Evolutionary conservation across 1,284 basidiomycete genomes (phyloP).

Genomic region (Cryptococcus sp.): DNA sequence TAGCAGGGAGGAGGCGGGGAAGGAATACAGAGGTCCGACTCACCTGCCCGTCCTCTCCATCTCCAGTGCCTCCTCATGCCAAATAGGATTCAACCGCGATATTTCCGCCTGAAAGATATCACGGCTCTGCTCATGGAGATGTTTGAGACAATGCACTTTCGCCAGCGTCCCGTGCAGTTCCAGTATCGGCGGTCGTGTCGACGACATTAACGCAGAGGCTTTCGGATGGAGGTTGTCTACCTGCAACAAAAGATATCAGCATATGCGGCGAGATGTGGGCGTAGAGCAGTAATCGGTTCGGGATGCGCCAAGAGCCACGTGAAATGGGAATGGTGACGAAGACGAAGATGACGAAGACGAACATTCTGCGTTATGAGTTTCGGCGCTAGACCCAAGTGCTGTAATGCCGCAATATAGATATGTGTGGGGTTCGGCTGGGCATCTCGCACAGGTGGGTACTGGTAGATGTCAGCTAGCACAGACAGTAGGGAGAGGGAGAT

Average conservation of each 20-base stretch:
- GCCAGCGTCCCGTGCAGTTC: conserved; percentile 89
- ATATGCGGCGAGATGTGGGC: neutral
- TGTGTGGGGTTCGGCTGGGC: conserved; percentile 84
- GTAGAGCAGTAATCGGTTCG: neutral
- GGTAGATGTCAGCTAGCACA: neutral
- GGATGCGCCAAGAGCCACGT: neutral
- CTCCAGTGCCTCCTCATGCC: conserved; percentile 70
- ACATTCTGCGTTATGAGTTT: conserved; percentile 82
- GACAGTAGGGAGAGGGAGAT: neutral
- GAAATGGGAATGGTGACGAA: neutral
- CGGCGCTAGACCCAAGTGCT: conserved; percentile 65
- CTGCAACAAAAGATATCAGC: conserved; percentile 19
- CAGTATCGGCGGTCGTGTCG: conserved; percentile 60
- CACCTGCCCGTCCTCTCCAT: conserved; percentile 63
- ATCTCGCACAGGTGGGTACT: conserved; percentile 74
- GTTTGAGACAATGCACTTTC: conserved; percentile 70
- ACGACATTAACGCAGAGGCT: conserved; percentile 56
- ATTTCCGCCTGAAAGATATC: conserved; percentile 73
- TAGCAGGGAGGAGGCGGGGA: neutral
- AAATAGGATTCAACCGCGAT: conserved; percentile 71
- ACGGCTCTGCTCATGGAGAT: conserved; percentile 68
- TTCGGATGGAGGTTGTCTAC: conserved; percentile 89
- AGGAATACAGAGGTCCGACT: too few species aligned
- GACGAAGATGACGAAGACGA: conserved; percentile 49
- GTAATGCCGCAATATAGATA: conserved; percentile 77